Conservation (phyloP, 176 grass and related monocot genomes). For the Eragrostis curvula region DNA sequence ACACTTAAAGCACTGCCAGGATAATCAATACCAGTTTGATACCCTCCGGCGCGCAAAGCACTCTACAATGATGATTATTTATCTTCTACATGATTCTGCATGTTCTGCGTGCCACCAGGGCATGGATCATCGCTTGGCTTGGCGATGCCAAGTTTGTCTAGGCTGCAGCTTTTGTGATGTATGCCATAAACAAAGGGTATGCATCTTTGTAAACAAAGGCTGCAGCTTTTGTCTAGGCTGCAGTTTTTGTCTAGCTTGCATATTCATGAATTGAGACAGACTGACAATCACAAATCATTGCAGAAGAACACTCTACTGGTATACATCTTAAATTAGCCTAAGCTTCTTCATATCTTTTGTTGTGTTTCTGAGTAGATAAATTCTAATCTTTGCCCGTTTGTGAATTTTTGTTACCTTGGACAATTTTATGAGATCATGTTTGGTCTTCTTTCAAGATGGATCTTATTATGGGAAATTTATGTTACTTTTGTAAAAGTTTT, state of each 20-base stretch:
- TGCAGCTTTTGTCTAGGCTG: no score
- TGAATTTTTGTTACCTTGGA: neutral
- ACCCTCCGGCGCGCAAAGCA: conserved; percentile 92
- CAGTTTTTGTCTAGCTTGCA: conserved; percentile 66
- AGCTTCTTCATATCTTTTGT: conserved; percentile 26
- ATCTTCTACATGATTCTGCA: conserved; percentile 75
- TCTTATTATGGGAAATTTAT: neutral
- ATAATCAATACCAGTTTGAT: conserved; percentile 90
- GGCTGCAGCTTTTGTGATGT: conserved; percentile 66
- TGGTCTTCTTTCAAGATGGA: conserved; percentile 9
- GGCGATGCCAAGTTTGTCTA: conserved; percentile 70
- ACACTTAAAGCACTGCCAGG: conserved; percentile 84
- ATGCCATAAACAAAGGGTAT: conserved; percentile 71
- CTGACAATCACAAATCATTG: conserved; percentile 19
- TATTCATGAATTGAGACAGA: conserved; percentile 60
- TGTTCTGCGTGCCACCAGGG: conserved; percentile 63
- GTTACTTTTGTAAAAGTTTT: neutral
- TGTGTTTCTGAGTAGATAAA: conserved; percentile 1
- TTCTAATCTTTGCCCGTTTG: neutral
- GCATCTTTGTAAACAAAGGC: no score
- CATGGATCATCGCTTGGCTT: conserved; percentile 61
- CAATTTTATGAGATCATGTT: neutral
- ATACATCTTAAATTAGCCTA: conserved; percentile 22
- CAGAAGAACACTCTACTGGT: conserved; percentile 49
- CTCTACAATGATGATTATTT: conserved; percentile 95